These are phyloP conservation scores for Phycomyces nitens DNA, from an alignment of 192 early-diverging fungal species.

Conservation along the genomic window DNA sequence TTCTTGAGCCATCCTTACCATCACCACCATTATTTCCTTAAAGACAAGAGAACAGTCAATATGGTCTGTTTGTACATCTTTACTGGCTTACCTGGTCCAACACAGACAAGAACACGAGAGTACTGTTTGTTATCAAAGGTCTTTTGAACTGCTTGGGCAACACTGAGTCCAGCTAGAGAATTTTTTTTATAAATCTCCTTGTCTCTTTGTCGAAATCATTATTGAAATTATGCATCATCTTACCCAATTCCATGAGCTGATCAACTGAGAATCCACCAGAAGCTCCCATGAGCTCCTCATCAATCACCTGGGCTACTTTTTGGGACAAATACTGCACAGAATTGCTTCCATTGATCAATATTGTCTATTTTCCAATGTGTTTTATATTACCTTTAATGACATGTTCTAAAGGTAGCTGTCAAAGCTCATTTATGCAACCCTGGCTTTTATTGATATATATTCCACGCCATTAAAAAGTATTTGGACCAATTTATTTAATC, in stretches of 20 bases:
- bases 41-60: not conserved
- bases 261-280: conserved; percentile 80
- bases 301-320: conserved; percentile 66
- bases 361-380: too few relatives aligned
- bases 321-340: conserved; percentile 52
- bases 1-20: conserved; percentile 42
- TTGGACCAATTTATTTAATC: too few relatives aligned
- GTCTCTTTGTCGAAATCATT: not conserved
- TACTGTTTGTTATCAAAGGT: conserved; percentile 54
- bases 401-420: too few relatives aligned
- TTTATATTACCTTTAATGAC: not conserved
- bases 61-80: not conserved
- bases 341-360: too few relatives aligned
- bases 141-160: conserved; percentile 78
- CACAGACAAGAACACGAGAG: conserved; percentile 62
- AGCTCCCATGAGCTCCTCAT: conserved; percentile 80
- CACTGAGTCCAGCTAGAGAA: conserved; percentile 80
- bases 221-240: not conserved
- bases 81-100: conserved; percentile 56
- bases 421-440: too few relatives aligned
- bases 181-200: too few relatives aligned
- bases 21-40: conserved; percentile 96
- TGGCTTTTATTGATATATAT: too few relatives aligned
- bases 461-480: too few relatives aligned
- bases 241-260: conserved; percentile 74